These are phyloP conservation scores for Cladorrhinum samala DNA, from an alignment of 495 filamentous ascomycete genomes.

Conservation along the genomic window DNA sequence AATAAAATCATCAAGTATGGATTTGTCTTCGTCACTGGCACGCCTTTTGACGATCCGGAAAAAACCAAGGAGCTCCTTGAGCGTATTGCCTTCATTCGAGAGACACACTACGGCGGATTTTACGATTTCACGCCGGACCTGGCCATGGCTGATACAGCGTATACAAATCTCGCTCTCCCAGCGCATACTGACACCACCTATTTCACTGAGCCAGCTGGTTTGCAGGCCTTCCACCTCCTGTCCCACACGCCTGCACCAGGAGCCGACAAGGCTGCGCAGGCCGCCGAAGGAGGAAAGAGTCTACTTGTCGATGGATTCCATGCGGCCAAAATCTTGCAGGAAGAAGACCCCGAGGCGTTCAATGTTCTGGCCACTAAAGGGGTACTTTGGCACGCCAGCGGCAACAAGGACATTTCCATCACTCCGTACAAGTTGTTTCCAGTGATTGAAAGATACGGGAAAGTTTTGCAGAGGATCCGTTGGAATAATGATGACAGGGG, in stretches of 20 bases:
- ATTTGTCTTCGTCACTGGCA: conserved; percentile 63
- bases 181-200: conserved; percentile 93
- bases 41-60: conserved; percentile 57
- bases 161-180: conserved; percentile 68
- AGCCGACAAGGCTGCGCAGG: conserved; percentile 26
- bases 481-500: conserved; percentile 93
- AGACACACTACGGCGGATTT: conserved; percentile 91
- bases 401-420: conserved; percentile 76
- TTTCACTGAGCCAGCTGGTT: conserved; percentile 80
- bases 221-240: conserved; percentile 86
- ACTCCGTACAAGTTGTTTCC: conserved; percentile 59
- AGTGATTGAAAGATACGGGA: conserved; percentile 53
- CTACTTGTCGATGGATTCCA: conserved; percentile 78
- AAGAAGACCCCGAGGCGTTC: conserved; percentile 45
- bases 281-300: conserved; percentile 57
- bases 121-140: conserved; percentile 92
- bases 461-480: conserved; percentile 57
- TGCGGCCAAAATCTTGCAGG: conserved; percentile 52
- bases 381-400: conserved; percentile 73
- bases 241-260: conserved; percentile 51
- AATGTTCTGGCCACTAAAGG: conserved; percentile 41
- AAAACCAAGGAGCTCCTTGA: conserved; percentile 65
- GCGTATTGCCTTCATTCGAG: conserved; percentile 72
- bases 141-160: conserved; percentile 85
- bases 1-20: conserved; percentile 48